Evolutionary conservation across 768 basidiomycete genomes (phyloP), one percentile per base, ranked within the genome.

Genomic region (Hygrocybe coccinea): DNA sequence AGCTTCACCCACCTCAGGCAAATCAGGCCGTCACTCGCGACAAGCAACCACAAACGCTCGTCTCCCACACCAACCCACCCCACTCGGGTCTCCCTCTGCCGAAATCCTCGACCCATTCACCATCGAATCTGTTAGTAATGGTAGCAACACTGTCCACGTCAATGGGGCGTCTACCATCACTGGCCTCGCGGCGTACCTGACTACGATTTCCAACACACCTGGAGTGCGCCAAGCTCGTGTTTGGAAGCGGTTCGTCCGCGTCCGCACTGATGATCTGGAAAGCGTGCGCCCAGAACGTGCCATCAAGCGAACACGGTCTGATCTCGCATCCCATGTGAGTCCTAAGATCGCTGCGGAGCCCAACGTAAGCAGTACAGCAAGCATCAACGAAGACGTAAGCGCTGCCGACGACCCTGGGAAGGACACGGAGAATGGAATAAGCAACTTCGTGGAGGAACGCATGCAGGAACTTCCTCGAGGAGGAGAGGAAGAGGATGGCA

Each of bases 211-310:
- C 52, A 91, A 89, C 60, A 79, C 84, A 41, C 70, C 79, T 3
- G 65, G 74, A 3, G 67, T 94, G 39, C 83, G 89, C 35, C 78
- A 80, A 53, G 74, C 83, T 17, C 79, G 84, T 43, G 75, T 82
- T 1, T 95, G 92, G 92, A 88, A 86, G 65, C 82, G 86, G 14
- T 95, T 95, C 62, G 87, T 94, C 54, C 77, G 84, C 45, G 89
- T 93, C 7, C 80, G 92, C 54, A 87, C 84, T 2, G 92, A 95
- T 64, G 93, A 95, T 69, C 71, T 95, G 50, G 86, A 94, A 74
- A 92, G 90, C 62, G 85, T 86, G 5, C 83, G 91, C 43, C 84
- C 89, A 38, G 91, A 94, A 73, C 79, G 90, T 59, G 87, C 91
- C 3, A 88, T 94, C 71, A 91, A 92, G 74, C 84, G 89, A 25